Base-by-base conservation (phyloP, 2,329 filamentous ascomycete genomes). In the Xylaria digitata region DNA sequence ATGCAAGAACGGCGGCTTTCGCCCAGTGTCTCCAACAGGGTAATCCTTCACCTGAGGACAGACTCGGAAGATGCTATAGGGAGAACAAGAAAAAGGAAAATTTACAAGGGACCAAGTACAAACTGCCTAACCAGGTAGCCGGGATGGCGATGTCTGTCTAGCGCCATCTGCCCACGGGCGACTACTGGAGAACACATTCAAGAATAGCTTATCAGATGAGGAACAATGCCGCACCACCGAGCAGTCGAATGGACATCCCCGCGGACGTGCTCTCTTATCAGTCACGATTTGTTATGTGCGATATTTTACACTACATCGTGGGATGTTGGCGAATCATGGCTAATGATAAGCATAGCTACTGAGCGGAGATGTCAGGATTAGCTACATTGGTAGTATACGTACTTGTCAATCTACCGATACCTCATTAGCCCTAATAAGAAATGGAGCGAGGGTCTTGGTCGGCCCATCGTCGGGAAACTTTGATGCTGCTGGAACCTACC, bases 311-410 rank as follows among this genome's bases (percentile, higher is more conserved):
- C 34, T 40, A 19, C 58, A 60, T 62, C 54, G 43, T 53, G 43
- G 53, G 42, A 50, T 32, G 56, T 56, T 55, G 61, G 69, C 72
- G 72, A 74, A 74, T 74, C 69, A 75, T 65, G 57, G 61, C 58
- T 34, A 46, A 55, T 68, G 73, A 74, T 75, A 75, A 74, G 72
- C 50, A 34, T 19, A 55, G 64, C 37, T 54, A 63, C 48, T 54
- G 55, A 63, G 70, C 74, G 74, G 73, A 76, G 73, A 75, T 76
- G 69, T 70, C 56, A 70, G 70, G 75, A 71, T 59, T 71, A 62
- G 68, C 54, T 48, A 46, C 37, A 17, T 8, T 21, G 13, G 48
- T 40, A 40, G n/a, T 61, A 21, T 50, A 57, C 26, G 34, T 26
- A 40, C 49, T 19, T 54, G 50, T 52, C 30, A 59, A 43, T 34